Evolutionary conservation across 2,329 filamentous ascomycete genomes (phyloP).

Genomic region (Colletotrichum chlorophyti): DNA sequence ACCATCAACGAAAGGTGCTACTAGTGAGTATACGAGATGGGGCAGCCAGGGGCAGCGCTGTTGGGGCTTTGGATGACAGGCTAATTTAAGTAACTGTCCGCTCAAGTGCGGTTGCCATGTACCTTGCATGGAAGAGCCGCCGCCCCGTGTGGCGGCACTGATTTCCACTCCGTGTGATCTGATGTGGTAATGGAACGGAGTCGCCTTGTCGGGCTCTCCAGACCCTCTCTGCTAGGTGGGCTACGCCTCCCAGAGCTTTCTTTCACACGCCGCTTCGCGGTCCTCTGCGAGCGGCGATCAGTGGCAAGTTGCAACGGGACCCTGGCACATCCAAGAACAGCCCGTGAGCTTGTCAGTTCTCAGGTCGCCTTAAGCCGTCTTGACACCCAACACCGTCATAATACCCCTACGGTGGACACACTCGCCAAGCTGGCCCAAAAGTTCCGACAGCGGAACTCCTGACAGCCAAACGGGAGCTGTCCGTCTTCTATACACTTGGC

Average conservation of each 20-base stretch:
- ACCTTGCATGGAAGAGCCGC: slow-evolving; percentile 11
- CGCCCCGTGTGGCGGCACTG: not conserved
- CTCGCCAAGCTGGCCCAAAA: slow-evolving; percentile 10
- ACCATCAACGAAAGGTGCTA: not conserved
- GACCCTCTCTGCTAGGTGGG: not conserved
- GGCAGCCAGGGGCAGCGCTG: not conserved
- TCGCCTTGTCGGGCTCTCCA: slow-evolving; percentile 5
- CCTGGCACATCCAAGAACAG: not conserved
- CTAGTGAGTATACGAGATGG: slow-evolving; percentile 1
- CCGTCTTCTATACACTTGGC: not conserved
- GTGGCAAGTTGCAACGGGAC: slow-evolving; percentile 14
- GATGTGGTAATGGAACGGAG: slow-evolving; percentile 17
- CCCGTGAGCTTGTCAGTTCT: slow-evolving; percentile 22
- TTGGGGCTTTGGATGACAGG: slow-evolving; percentile 4
- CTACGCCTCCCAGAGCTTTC: not conserved
- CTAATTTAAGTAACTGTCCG: slow-evolving; percentile 22
- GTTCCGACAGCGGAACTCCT: slow-evolving; percentile 21
- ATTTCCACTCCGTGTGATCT: slow-evolving; percentile 8
- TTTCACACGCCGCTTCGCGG: not conserved
- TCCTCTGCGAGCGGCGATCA: slow-evolving; percentile 10
- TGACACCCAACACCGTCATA: not conserved
- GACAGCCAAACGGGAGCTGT: not conserved
- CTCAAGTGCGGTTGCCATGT: not conserved
- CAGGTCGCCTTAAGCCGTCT: slow-evolving; percentile 1
- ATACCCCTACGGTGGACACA: not conserved